Base-by-base conservation (phyloP, 2,329 filamentous ascomycete genomes). In the Didymella segeticola region DNA sequence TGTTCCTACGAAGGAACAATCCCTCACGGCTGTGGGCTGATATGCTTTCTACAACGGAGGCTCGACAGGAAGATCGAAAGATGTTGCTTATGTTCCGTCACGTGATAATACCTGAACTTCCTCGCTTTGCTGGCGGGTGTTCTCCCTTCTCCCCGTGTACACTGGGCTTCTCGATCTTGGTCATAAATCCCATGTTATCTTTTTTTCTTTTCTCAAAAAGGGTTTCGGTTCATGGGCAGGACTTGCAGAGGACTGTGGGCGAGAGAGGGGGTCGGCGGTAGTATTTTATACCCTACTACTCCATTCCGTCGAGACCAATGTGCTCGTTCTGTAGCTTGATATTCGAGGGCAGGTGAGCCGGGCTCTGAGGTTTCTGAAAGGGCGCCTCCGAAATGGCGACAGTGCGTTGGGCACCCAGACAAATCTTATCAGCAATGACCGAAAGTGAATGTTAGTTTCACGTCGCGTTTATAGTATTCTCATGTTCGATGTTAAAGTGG, bases 11-110 rank as follows among this genome's bases (percentile, higher is more conserved):
- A 63, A 36, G 75, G 73, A 22, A 73, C 80, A 46, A 77, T 76
- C 19, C 81, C 84, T 0, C 84, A 88, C 66, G 86, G 86, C 9
- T 88, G 84, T 84, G 86, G 86, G 0, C 68, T 89, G 31, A 82
- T 50, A 81, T 86, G 80, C 66, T 85, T 15, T 80, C 60, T n/a
- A n/a, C 8, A 67, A 68, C 14, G 63, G 61, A 41, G 62, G 63
- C 25, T 41, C 56, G n/a, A 68, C 63, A 11, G 66, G 66, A 17
- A 54, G 62, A 30, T 61, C 59, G n/a, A n/a, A n/a, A n/a, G n/a
- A n/a, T n/a, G n/a, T n/a, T n/a, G n/a, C n/a, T n/a, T n/a, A n/a
- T n/a, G n/a, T n/a, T n/a, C n/a, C n/a, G n/a, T n/a, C n/a, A n/a
- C n/a, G n/a, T n/a, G n/a, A n/a, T n/a, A n/a, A n/a, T n/a, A n/a